These are phyloP conservation scores for Trichophyton schoenleinii DNA, from an alignment of 2,329 filamentous ascomycete genomes.

Conservation along the genomic window DNA sequence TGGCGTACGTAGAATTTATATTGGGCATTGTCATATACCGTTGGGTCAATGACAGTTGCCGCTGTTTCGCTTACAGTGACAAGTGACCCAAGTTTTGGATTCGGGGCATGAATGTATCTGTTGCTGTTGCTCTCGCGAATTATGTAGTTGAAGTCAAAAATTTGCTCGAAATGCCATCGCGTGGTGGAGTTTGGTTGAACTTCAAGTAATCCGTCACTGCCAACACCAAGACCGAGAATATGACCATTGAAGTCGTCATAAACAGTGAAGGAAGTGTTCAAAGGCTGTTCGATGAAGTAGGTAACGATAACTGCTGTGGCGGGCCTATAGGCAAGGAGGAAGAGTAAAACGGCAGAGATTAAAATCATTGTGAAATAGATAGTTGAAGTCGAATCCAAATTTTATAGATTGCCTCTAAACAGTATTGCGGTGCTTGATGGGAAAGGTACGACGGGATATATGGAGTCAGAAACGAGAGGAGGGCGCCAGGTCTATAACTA, in stretches of 20 bases:
- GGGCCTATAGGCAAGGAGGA: background rate
- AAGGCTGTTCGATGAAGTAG: background rate
- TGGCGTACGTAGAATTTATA: background rate
- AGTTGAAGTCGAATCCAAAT: too few species aligned
- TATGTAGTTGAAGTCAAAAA: background rate
- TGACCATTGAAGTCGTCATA: background rate
- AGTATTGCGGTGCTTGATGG: too few species aligned
- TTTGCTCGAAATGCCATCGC: background rate
- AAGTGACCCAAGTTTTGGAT: background rate
- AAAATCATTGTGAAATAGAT: background rate
- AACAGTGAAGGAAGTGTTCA: background rate
- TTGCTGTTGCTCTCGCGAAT: background rate
- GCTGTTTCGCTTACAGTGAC: background rate
- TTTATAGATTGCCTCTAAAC: too few species aligned
- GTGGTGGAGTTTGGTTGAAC: background rate
- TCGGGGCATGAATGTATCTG: background rate
- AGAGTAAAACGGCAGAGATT: background rate
- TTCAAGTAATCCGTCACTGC: background rate
- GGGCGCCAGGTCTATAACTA: too few species aligned
- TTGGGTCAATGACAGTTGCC: background rate
- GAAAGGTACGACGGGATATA: too few species aligned
- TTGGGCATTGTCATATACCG: background rate
- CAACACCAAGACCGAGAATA: background rate
- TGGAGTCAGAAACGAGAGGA: too few species aligned
- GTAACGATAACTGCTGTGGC: background rate